Percentiles rank a stretch among this genome's conserved stretches.
Conservation (phyloP, 2,329 filamentous ascomycete species). For the Fusarium devonianum region DNA sequence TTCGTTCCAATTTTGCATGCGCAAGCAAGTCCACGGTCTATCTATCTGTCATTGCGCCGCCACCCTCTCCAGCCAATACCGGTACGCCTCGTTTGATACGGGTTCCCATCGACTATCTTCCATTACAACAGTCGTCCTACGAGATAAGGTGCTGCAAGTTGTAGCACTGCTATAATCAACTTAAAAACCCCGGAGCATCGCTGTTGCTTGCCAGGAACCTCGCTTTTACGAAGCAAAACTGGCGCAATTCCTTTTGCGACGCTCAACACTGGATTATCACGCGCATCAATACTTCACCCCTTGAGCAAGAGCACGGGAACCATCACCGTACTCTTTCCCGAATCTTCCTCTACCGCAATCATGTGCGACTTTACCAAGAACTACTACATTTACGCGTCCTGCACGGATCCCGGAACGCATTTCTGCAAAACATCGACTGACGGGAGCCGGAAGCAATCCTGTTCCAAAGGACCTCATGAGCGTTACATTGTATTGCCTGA, state of each 20-base stretch:
- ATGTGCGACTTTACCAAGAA: slow-evolving; percentile 76
- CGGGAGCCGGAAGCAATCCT: slow-evolving; percentile 66
- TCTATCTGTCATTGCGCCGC: slow-evolving; percentile 24
- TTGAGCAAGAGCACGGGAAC: no score
- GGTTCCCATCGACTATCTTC: neutral
- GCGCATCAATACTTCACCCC: no score
- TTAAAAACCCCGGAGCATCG: neutral
- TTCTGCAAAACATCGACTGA: slow-evolving; percentile 76
- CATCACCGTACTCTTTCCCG: neutral
- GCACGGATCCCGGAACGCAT: slow-evolving; percentile 72
- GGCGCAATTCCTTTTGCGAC: no score
- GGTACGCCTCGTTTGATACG: slow-evolving; percentile 8
- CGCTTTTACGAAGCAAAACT: no score
- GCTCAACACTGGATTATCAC: no score
- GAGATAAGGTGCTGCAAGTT: slow-evolving; percentile 3
- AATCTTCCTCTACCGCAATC: slow-evolving; percentile 25
- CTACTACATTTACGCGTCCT: slow-evolving; percentile 79
- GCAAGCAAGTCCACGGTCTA: slow-evolving; percentile 5
- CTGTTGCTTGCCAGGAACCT: neutral
- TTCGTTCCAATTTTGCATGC: slow-evolving; percentile 7
- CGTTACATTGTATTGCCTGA: slow-evolving; percentile 75
- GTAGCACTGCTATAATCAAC: neutral
- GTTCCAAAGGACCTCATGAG: slow-evolving; percentile 72
- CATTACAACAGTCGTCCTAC: slow-evolving; percentile 1
- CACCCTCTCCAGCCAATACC: slow-evolving; percentile 8